Evolutionary conservation across 2,329 filamentous ascomycete species (phyloP).

Genomic region (Trichoderma harzianum): DNA sequence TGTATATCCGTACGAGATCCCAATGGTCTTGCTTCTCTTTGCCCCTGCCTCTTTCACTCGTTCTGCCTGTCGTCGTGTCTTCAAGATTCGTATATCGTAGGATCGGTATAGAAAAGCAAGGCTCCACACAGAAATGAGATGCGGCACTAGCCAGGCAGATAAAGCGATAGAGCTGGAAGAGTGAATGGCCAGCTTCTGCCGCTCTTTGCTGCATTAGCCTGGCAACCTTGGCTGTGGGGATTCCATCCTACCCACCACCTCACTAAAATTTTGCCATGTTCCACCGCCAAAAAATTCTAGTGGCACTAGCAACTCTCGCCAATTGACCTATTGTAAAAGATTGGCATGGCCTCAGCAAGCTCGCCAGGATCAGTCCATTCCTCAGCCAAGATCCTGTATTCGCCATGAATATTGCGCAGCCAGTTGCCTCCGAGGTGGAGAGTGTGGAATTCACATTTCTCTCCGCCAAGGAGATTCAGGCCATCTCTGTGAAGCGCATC

Average conservation of each 20-base stretch:
- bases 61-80: not conserved
- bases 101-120: not conserved
- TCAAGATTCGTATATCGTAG: not conserved
- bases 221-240: not conserved
- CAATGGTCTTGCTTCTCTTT: not conserved
- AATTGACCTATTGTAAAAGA: conserved; percentile 3
- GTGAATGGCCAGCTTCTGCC: not conserved
- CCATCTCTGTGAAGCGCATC: conserved; percentile 89
- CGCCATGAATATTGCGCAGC: conserved; percentile 71
- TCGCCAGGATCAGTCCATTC: conserved; percentile 6
- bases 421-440: conserved; percentile 77
- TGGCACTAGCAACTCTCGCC: conserved; percentile 15
- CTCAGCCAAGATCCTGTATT: conserved; percentile 7
- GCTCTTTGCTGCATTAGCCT: not conserved
- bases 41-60: not conserved
- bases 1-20: not conserved
- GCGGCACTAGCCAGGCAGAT: not conserved
- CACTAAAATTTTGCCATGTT: conserved; percentile 38
- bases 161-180: not conserved
- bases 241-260: conserved; percentile 2
- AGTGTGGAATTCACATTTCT: conserved; percentile 89
- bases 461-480: conserved; percentile 75
- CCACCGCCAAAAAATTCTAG: conserved; percentile 44
- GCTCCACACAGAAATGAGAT: not conserved
- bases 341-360: conserved; percentile 17